phyloP scores from a whole-genome alignment of 2,329 filamentous ascomycete genomes.

The Epichloe coenophiala region DNA sequence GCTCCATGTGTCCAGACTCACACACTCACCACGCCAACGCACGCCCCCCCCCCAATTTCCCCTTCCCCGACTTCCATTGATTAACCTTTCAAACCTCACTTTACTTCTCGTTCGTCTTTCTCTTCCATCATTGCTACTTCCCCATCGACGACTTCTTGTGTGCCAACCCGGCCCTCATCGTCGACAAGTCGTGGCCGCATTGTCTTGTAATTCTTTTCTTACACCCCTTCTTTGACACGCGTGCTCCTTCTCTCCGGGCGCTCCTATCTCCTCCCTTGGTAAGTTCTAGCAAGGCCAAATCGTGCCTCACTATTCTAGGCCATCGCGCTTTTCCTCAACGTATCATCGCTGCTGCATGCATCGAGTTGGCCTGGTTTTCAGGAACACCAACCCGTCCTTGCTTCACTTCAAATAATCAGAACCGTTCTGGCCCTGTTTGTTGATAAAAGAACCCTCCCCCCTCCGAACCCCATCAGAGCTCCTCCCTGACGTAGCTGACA shows the following conservation, averaged over 20 bases:
- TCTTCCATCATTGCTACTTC: slow-evolving; percentile 25
- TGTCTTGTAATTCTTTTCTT: slow-evolving; percentile 14
- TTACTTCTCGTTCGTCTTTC: slow-evolving; percentile 10
- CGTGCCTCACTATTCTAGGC: neutral
- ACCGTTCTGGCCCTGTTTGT: neutral
- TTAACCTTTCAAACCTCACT: slow-evolving; percentile 6
- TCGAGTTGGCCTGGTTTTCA: neutral
- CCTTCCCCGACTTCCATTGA: slow-evolving; percentile 11
- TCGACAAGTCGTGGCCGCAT: slow-evolving; percentile 11
- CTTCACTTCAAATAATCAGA: neutral
- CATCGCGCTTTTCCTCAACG: neutral
- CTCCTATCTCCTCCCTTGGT: slow-evolving; percentile 11
- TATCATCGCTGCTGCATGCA: neutral
- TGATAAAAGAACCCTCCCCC: slow-evolving; percentile 11
- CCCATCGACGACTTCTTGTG: slow-evolving; percentile 11
- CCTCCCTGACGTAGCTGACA: slow-evolving; percentile 11
- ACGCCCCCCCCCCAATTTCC: slow-evolving; percentile 13
- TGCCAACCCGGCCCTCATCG: slow-evolving; percentile 5
- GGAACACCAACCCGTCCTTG: neutral
- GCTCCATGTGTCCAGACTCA: slow-evolving; percentile 8
- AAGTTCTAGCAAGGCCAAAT: slow-evolving; percentile 2
- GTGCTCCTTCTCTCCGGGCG: slow-evolving; percentile 12
- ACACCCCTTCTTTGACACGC: slow-evolving; percentile 20
- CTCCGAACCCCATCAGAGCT: slow-evolving; percentile 2
- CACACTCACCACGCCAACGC: slow-evolving; percentile 2